Evolutionary conservation across 1,139 yeast genomes (phyloP).

Genomic region (Wickerhamomyces sp.): DNA sequence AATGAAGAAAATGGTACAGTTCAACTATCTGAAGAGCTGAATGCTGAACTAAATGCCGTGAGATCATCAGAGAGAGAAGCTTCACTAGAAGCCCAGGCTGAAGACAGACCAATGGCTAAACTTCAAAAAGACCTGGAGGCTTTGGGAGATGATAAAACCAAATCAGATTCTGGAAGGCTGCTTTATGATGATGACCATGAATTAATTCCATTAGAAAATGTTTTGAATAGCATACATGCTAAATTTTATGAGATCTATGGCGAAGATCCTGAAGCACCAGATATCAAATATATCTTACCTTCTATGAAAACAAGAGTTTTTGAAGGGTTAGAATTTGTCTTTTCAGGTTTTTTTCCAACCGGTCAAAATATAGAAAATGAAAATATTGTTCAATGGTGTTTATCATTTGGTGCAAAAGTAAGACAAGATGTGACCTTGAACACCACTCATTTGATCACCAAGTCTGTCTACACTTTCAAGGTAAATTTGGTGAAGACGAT

Average conservation of each 20-base stretch:
- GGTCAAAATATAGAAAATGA: constrained; percentile 66
- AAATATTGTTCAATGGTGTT: constrained; percentile 89
- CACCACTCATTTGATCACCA: constrained; percentile 88
- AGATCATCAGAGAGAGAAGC: constrained; percentile 29
- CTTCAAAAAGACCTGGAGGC: constrained; percentile 71
- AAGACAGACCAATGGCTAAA: constrained; percentile 77
- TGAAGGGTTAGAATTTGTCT: constrained; percentile 63
- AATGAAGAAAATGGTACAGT: constrained; percentile 24
- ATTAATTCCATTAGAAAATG: constrained; percentile 55
- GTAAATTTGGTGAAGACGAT: constrained; percentile 69
- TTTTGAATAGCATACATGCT: constrained; percentile 57
- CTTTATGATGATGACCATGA: constrained; percentile 81
- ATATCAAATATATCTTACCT: constrained; percentile 67
- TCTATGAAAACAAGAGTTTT: constrained; percentile 63
- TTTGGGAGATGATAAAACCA: constrained; percentile 41
- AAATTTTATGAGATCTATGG: constrained; percentile 52
- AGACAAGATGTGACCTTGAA: constrained; percentile 65
- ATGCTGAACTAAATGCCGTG: constrained; percentile 28
- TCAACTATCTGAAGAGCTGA: constrained; percentile 27
- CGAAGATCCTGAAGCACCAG: constrained; percentile 34
- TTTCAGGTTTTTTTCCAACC: constrained; percentile 83
- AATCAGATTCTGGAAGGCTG: constrained; percentile 41
- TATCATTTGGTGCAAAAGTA: constrained; percentile 86
- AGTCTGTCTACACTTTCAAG: constrained; percentile 69
- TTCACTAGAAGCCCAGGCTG: constrained; percentile 32